Conservation (phyloP, 2,329 filamentous ascomycete species). For the Fusarium pseudograminearum region DNA sequence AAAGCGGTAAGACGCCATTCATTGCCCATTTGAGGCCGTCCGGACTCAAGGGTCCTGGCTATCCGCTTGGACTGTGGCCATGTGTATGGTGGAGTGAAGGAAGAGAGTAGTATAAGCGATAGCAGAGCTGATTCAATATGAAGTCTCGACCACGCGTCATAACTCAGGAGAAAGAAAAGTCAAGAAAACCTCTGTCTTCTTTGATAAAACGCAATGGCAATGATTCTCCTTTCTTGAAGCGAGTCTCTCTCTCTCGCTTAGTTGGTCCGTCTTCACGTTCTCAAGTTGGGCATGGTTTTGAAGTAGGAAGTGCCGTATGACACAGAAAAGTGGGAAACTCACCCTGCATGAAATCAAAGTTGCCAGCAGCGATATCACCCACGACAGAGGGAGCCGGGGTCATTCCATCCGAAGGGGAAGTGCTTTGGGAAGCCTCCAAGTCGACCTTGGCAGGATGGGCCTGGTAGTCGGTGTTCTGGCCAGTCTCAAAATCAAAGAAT, state of each 20-base stretch:
- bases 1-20: slow-evolving; percentile 31
- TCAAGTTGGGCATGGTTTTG: background rate
- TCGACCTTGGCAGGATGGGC: slow-evolving; percentile 61
- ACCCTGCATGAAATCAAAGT: slow-evolving; percentile 65
- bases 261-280: background rate
- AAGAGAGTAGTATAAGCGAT: slow-evolving; percentile 1
- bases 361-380: slow-evolving; percentile 57
- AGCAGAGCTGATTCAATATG: slow-evolving; percentile 15
- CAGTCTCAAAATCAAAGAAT: slow-evolving; percentile 81
- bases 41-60: slow-evolving; percentile 20
- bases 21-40: slow-evolving; percentile 26
- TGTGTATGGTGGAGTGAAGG: slow-evolving; percentile 14
- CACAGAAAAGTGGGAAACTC: slow-evolving; percentile 47
- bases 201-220: background rate
- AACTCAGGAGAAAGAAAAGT: background rate
- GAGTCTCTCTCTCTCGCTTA: background rate
- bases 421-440: slow-evolving; percentile 50
- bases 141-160: background rate
- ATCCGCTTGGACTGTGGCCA: slow-evolving; percentile 41
- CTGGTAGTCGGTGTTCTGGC: slow-evolving; percentile 69
- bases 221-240: background rate
- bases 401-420: slow-evolving; percentile 55
- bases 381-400: slow-evolving; percentile 57
- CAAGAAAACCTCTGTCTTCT: slow-evolving; percentile 3
- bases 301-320: background rate